Evolutionary conservation across 75 land plant species (phyloP).

Genomic region (Isoetes taiwanensis): DNA sequence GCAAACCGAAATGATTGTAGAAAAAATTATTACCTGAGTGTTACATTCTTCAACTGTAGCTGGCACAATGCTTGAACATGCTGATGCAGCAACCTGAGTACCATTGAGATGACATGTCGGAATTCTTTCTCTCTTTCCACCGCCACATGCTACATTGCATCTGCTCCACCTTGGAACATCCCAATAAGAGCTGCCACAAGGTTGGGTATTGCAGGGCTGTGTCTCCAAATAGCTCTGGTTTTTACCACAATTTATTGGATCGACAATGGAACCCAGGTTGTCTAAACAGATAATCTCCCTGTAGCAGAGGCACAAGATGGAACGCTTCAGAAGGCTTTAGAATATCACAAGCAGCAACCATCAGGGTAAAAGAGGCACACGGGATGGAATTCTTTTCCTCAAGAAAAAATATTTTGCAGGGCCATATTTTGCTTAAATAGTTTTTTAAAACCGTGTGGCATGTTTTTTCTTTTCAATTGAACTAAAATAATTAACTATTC

Average conservation of each 20-base stretch:
- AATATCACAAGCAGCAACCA: too few relatives aligned
- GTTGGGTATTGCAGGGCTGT: background rate
- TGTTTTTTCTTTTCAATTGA: too few relatives aligned
- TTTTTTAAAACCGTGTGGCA: too few relatives aligned
- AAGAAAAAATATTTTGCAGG: too few relatives aligned
- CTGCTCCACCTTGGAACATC: background rate
- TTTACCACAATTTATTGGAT: background rate
- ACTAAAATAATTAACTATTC: too few relatives aligned
- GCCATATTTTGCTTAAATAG: too few relatives aligned
- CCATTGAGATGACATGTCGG: background rate
- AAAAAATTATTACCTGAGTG: background rate
- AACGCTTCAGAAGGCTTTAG: background rate
- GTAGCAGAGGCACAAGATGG: background rate
- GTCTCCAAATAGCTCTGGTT: background rate
- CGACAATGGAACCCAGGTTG: background rate
- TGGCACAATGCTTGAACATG: background rate
- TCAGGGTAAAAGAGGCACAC: too few relatives aligned
- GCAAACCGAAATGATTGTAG: background rate
- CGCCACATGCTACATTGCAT: background rate
- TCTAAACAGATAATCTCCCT: background rate
- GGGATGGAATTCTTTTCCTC: too few relatives aligned
- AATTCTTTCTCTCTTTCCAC: constrained; percentile 5
- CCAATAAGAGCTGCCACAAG: background rate
- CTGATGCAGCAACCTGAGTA: background rate
- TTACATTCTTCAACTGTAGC: background rate